A percentile compares a stretch with the other conserved stretches of the same genome.
These are phyloP conservation scores for Talaromyces thailandensis DNA, from an alignment of 495 filamentous ascomycete genomes.

Conservation along the genomic window DNA sequence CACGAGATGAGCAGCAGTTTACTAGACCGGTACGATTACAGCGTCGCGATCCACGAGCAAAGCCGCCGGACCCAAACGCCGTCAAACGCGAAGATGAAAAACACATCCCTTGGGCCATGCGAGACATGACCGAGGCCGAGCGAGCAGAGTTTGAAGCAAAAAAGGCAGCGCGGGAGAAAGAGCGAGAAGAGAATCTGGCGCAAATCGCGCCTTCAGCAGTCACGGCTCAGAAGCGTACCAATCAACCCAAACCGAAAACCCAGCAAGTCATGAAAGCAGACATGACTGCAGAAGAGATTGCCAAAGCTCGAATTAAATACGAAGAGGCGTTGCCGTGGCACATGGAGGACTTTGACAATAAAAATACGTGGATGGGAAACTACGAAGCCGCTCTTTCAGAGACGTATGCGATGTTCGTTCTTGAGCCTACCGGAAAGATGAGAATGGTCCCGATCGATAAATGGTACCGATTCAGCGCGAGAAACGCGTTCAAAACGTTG, in stretches of 20 bases:
- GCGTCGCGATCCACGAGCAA: conserved; percentile 76
- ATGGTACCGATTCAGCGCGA: conserved; percentile 85
- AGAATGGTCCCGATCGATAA: conserved; percentile 87
- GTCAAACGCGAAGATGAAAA: conserved; percentile 41
- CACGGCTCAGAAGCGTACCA: conserved; percentile 51
- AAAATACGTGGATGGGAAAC: conserved; percentile 83
- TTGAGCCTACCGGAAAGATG: conserved; percentile 52
- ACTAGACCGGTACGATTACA: conserved; percentile 80
- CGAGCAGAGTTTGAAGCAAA: conserved; percentile 60
- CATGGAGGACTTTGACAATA: conserved; percentile 90
- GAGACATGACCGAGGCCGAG: conserved; percentile 53
- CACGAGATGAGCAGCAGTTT: conserved; percentile 70
- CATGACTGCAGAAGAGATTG: conserved; percentile 76
- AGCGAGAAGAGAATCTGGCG: conserved; percentile 72
- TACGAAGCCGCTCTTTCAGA: conserved; percentile 81
- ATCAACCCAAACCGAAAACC: conserved; percentile 54
- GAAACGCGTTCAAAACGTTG: conserved; percentile 71
- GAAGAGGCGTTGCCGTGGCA: conserved; percentile 96
- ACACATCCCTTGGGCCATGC: conserved; percentile 26
- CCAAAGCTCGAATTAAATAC: conserved; percentile 71
- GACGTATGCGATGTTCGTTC: conserved; percentile 63
- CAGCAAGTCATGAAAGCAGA: conserved; percentile 64
- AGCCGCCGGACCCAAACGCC: conserved; percentile 33
- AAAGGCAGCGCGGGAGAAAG: conserved; percentile 70
- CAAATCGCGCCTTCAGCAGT: conserved; percentile 72